Conservation (phyloP, 805 yeast genomes). For the Priceomyces fermenticarens region DNA sequence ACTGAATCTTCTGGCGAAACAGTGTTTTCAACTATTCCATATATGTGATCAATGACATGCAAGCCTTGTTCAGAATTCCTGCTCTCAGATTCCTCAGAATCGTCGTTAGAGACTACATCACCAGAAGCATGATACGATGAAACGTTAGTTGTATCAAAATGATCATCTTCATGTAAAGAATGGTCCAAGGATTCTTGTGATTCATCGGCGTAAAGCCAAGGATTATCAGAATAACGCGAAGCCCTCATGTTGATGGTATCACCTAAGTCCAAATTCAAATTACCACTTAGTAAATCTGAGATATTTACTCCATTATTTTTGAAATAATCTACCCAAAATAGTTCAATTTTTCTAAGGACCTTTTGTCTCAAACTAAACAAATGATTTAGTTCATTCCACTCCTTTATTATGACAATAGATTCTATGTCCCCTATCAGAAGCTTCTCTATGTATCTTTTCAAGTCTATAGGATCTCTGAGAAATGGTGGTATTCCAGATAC, state of each 20-base stretch:
- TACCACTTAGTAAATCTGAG: slow-evolving; percentile 24
- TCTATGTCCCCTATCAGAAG: slow-evolving; percentile 79
- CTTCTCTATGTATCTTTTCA: slow-evolving; percentile 72
- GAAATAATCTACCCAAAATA: slow-evolving; percentile 68
- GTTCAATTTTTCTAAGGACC: slow-evolving; percentile 59
- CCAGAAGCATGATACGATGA: no score
- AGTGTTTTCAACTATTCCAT: not conserved
- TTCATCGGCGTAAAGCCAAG: slow-evolving; percentile 7
- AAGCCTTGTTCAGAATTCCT: slow-evolving; percentile 1
- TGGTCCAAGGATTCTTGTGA: slow-evolving; percentile 1
- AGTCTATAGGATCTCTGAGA: slow-evolving; percentile 64
- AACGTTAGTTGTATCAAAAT: not conserved
- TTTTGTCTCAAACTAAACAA: slow-evolving; percentile 58
- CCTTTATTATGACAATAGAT: slow-evolving; percentile 74
- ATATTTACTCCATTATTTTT: slow-evolving; percentile 31
- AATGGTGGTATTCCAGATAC: slow-evolving; percentile 86
- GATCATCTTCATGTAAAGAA: not conserved
- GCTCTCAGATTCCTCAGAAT: not conserved
- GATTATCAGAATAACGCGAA: slow-evolving; percentile 9
- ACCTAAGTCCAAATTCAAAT: slow-evolving; percentile 25
- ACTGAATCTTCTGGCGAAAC: slow-evolving; percentile 8
- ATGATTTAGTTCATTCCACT: slow-evolving; percentile 74
- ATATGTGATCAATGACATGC: not conserved
- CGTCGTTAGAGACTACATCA: not conserved
- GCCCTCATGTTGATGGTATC: slow-evolving; percentile 22